Evolutionary conservation across 768 basidiomycete genomes (phyloP).

Genomic region (Boletellus sp.): DNA sequence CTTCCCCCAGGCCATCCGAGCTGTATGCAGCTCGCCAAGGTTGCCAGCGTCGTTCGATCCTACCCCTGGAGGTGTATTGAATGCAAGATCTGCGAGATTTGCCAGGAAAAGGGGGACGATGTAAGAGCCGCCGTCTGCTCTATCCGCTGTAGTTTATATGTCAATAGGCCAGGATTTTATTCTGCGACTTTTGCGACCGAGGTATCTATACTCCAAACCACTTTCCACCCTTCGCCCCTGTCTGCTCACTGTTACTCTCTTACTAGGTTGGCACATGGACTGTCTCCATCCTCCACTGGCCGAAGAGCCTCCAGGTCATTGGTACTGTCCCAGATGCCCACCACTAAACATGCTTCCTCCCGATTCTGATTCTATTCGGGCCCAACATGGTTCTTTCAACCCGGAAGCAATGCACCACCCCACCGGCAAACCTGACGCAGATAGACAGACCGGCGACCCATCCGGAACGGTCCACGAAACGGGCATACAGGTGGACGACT

Average conservation of each 20-base stretch:
- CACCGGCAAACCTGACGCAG: conserved; percentile 22
- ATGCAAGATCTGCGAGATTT: conserved; percentile 91
- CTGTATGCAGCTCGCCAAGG: conserved; percentile 65
- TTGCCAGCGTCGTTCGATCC: conserved; percentile 57
- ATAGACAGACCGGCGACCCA: conserved; percentile 28
- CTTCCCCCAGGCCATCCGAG: conserved; percentile 69
- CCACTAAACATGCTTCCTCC: conserved; percentile 22
- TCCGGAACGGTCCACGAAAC: conserved; percentile 25
- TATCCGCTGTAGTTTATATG: conserved; percentile 19
- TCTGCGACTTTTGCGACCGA: conserved; percentile 94
- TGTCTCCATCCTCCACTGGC: conserved; percentile 72
- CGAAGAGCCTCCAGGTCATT: conserved; percentile 69
- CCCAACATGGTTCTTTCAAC: conserved; percentile 42
- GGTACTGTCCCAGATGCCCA: conserved; percentile 70
- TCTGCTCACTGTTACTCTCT: conserved; percentile 1
- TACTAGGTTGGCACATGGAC: conserved; percentile 77
- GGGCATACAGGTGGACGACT: conserved; percentile 35
- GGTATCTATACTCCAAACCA: conserved; percentile 39
- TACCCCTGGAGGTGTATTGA: conserved; percentile 89
- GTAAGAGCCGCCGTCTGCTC: conserved; percentile 46
- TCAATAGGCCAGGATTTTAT: conserved; percentile 68
- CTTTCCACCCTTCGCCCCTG: conserved; percentile 1
- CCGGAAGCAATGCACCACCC: conserved; percentile 27
- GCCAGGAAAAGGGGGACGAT: conserved; percentile 81
- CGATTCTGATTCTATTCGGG: background rate